Base-by-base conservation (phyloP, 768 basidiomycete genomes). In the Cystobasidium onofrii region DNA sequence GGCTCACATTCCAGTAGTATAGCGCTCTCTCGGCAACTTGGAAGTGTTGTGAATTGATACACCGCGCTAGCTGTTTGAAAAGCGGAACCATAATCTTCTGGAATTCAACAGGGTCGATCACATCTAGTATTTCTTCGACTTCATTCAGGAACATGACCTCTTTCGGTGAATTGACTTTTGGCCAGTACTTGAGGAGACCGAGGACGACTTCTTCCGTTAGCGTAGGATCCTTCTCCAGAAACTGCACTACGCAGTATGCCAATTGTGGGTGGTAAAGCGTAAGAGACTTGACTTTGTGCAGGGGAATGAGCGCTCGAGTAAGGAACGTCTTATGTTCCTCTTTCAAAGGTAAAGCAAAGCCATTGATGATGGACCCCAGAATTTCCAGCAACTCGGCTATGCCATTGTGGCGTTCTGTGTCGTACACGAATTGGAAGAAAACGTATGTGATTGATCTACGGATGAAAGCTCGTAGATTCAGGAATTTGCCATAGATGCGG, bases 141-240 rank as follows among this genome's bases (percentile, higher is more conserved):
- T 99, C 96, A 82, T 97, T 97, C 73, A 99, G 84, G 84, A 91
- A 99, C 96, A 99, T 99, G 82, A 98, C 96, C 80, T 99, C 96
- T 84, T 99, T 99, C 18, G 94, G 94, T 39, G 91, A 92, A 82
- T 99, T 98, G 78, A 99, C 96, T 82, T 98, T 98, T 36, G 96
- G 96, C 96, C 96, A 99, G 82, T 86, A 99, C 81, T 90, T 89
- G 80, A 99, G 86, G n/a, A 99, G 84, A 23, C 96, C 96, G 77
- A 93, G 83, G 83, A 98, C 90, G 33, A 99, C 96, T 44, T 98
- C 94, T 83, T 98, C 91, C 25, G 92, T 94, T 57, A 98, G 84
- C 6, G 86, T 81, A 1, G 92, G 86, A 76, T 98, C 96, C 83
- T 99, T 99, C 81, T 99, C 96, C 76, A 98, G 82, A 84, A 97